Evolutionary conservation across 1,284 basidiomycete species (phyloP).

Genomic region (Cryptococcus deneoformans): DNA sequence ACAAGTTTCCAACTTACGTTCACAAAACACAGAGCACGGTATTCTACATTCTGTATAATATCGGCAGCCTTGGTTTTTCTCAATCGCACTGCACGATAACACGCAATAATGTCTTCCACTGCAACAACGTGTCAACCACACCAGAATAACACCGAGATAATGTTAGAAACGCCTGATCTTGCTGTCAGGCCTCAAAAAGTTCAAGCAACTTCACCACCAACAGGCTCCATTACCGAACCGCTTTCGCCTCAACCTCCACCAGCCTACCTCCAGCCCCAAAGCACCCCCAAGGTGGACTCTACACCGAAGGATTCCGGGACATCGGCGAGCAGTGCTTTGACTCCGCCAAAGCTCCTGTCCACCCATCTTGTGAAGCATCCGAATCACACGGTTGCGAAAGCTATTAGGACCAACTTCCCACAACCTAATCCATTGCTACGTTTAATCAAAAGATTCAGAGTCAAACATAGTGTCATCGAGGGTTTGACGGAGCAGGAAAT

Average conservation of each 20-base stretch:
- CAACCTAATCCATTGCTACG: constrained; percentile 38
- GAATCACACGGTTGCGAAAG: constrained; percentile 28
- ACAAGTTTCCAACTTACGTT: no score
- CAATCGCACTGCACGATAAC: no score
- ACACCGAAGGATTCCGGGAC: not conserved
- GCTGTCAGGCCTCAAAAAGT: no score
- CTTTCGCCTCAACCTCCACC: not conserved
- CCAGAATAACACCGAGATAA: no score
- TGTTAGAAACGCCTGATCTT: no score
- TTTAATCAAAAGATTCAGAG: constrained; percentile 36
- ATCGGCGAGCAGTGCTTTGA: not conserved
- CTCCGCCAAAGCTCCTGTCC: constrained; percentile 26
- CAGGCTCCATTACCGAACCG: no score
- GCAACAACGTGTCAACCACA: no score
- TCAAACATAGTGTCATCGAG: constrained; percentile 47
- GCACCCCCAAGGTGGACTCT: not conserved
- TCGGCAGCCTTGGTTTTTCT: no score
- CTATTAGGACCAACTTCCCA: constrained; percentile 39
- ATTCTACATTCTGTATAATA: no score
- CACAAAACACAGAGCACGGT: no score
- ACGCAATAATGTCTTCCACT: no score
- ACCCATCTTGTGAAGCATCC: constrained; percentile 39
- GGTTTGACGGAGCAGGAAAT: constrained; percentile 40
- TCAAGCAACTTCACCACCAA: no score
- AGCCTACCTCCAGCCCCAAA: not conserved